Conservation (phyloP, 169 alveolate genomes). For the Prorocentrum cordatum region DNA sequence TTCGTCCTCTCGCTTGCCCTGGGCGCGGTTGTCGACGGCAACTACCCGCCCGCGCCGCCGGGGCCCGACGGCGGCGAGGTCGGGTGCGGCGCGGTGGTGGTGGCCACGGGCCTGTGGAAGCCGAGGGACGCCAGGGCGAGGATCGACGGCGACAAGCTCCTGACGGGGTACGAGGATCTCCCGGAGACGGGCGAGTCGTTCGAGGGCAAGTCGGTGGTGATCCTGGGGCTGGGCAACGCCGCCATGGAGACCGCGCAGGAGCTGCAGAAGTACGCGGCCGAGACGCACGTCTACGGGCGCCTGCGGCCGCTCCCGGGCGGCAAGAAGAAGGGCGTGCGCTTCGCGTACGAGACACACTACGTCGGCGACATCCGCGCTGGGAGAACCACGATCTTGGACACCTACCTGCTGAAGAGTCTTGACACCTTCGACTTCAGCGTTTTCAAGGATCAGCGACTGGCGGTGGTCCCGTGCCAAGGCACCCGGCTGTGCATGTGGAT, state of each 20-base stretch:
- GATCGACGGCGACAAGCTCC: conserved; percentile 13
- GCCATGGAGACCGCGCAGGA: conserved; percentile 39
- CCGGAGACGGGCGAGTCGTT: conserved; percentile 21
- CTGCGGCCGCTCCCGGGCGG: too few species aligned
- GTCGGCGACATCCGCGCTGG: conserved; percentile 50
- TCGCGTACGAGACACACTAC: too few species aligned
- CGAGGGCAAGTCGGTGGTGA: neutral
- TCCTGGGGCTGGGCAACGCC: conserved; percentile 41
- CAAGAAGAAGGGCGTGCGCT: too few species aligned
- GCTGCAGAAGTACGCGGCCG: neutral
- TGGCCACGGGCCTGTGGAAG: conserved; percentile 18
- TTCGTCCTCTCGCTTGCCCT: too few species aligned
- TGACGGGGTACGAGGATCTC: conserved; percentile 26
- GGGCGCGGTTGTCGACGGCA: too few species aligned
- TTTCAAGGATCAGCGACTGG: neutral
- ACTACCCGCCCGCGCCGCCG: too few species aligned
- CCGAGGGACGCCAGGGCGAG: neutral
- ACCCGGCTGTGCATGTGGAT: neutral
- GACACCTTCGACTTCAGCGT: conserved; percentile 30
- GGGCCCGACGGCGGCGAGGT: neutral
- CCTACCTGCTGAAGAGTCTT: conserved; percentile 32
- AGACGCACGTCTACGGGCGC: neutral
- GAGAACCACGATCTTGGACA: conserved; percentile 18
- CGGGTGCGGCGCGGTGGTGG: neutral
- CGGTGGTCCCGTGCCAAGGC: conserved; percentile 17